Conservation (phyloP, 1,284 basidiomycete genomes). For the Anthracocystis setariae region DNA sequence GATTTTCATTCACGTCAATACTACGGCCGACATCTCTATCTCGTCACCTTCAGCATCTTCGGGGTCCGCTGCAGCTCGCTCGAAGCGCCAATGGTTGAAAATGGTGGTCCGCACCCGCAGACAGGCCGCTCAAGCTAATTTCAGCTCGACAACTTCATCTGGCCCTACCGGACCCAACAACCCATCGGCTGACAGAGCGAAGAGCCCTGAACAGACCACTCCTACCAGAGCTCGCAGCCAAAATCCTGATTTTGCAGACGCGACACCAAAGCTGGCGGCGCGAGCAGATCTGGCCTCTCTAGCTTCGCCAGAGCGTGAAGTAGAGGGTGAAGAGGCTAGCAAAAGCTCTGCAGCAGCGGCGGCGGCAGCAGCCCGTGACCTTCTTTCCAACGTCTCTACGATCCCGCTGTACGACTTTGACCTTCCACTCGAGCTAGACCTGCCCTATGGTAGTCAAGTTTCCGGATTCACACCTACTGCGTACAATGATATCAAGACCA, state of each 20-base stretch:
- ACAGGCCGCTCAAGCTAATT: slow-evolving; percentile 7
- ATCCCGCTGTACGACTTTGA: slow-evolving; percentile 47
- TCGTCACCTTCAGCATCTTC: too few relatives aligned
- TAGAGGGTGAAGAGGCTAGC: background rate
- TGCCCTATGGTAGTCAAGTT: slow-evolving; percentile 7
- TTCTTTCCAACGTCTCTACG: slow-evolving; percentile 10
- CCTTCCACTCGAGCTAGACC: slow-evolving; percentile 29
- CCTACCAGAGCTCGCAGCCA: too few relatives aligned
- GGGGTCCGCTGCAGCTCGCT: too few relatives aligned
- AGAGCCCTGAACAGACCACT: too few relatives aligned
- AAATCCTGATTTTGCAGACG: too few relatives aligned
- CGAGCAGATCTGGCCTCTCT: background rate
- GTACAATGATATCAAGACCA: slow-evolving; percentile 9
- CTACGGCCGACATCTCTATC: too few relatives aligned
- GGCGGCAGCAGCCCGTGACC: background rate
- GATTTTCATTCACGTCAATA: too few relatives aligned
- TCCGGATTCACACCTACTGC: slow-evolving; percentile 32
- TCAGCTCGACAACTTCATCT: background rate
- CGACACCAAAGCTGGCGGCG: too few relatives aligned
- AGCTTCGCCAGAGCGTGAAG: background rate
- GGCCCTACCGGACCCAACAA: too few relatives aligned
- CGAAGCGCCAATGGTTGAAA: background rate
- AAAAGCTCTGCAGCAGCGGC: background rate
- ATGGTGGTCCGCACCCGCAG: slow-evolving; percentile 29
- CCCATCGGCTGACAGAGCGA: too few relatives aligned